Base-by-base conservation (phyloP, 805 yeast genomes). In the Clavispora santaluciae region DNA sequence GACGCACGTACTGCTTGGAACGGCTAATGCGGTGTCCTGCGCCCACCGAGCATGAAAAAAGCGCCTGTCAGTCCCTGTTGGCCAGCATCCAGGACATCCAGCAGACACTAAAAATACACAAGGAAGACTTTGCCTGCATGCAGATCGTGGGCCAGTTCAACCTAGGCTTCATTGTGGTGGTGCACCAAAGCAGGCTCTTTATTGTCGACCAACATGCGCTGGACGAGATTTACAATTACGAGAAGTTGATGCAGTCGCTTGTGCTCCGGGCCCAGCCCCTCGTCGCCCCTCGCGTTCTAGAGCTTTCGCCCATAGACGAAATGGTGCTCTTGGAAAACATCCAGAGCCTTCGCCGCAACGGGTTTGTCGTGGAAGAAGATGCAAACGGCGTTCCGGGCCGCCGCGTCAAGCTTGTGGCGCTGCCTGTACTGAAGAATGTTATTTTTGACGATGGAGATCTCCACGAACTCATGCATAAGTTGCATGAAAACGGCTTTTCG, bases 141-240 rank as follows among this genome's bases (percentile, higher is more conserved):
- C 61, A 73, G 30, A 64, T 93, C 10, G 77, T 91, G 6, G 99
- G 99, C 0, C 99, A 93, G 62, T 93, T 93, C 65, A 93, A 93
- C 59, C 63, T 85, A n/a, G 99, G 98, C 0, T 93, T 93, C 52
- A 87, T 93, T n/a, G 93, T 86, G 0, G 73, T 77, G 2, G 69
- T 80, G 38, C 60, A 61, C n/a, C 55, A 58, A 3, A 57, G 56
- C 20, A 88, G 88, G 55, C 53, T 91, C 23, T 90, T 93, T 53
- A 90, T 93, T 24, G 74, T 93, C 36, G 99, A 93, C 59, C 99
- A 93, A 61, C 99, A 93, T 66, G 99, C 99, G 1, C 86, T 95
- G 49, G 99, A 93, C 64, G 99, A 93, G 55, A 93, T 90, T 51
- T 88, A 55, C 66, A 93, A 93, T 60, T 93, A 87, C 66, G 99